Evolutionary conservation across 768 basidiomycete genomes (phyloP), one percentile per base, ranked within the genome.

Genomic region (Pisolithus albus): DNA sequence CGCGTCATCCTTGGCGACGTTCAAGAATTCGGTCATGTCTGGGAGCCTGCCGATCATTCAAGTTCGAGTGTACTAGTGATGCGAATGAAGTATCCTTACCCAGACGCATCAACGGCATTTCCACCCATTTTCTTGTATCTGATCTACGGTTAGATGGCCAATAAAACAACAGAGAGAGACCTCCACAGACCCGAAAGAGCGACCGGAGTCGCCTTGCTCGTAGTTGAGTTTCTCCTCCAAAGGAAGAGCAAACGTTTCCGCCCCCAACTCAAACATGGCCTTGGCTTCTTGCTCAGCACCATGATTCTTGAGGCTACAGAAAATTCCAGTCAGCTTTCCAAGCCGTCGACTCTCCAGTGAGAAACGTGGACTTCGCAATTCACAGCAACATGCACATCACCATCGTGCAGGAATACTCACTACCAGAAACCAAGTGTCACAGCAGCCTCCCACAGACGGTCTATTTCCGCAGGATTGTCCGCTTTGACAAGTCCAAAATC

Each of bases 1-100:
- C 0, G 74, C 82, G 56, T 88, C 86, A 59, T 88, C 84, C 60
- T 84, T 84, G 0, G 84, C 71, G 30, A 86, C 64, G 58, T 85
- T 85, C 52, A 86, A 70, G 63, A 84, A 85, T 59, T 86, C 82
- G 3, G 75, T 72, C 0, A 72, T 74, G 59, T 86, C 84, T 16
- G 63, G 57, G 44, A 73, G 52, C 5, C 59, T 62, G 13, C 42
- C 11, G 16, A 15, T 15, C 7, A 23, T 23, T 23, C 21, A 9
- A n/a, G 28, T 19, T 8, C 21, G 30, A 46, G 38, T 18, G 1
- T 13, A 34, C 13, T 11, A 15, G 34, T 4, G 19, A 26, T 13
- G 41, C 8, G 28, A 7, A 10, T 26, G 38, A 39, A 13, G 18
- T 16, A 16, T 8, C 30, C 15, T n/a, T 26, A 3, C 34, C 26